Evolutionary conservation across 768 basidiomycete genomes (phyloP).

Genomic region (Leccinum subtestaceum): DNA sequence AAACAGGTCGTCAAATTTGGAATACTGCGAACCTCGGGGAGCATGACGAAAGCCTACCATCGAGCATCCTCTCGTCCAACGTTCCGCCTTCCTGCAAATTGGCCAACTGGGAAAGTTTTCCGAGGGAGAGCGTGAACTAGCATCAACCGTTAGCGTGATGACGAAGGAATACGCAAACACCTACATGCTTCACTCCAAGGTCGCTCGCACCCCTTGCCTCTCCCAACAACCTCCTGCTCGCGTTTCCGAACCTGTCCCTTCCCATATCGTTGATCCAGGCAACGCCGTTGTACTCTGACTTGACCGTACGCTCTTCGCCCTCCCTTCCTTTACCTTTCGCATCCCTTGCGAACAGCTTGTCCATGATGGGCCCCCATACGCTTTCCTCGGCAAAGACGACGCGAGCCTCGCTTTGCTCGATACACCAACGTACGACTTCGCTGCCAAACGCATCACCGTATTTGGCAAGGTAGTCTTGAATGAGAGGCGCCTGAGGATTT

Average conservation of each 20-base stretch:
- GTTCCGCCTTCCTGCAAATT: conserved; percentile 44
- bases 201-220: conserved; percentile 57
- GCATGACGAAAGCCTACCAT: conserved; percentile 41
- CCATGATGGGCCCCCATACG: conserved; percentile 58
- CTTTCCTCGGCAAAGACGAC: conserved; percentile 78
- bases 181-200: conserved; percentile 76
- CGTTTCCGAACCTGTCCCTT: conserved; percentile 59
- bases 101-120: conserved; percentile 81
- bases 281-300: conserved; percentile 49
- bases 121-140: conserved; percentile 88
- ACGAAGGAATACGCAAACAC: conserved; percentile 17
- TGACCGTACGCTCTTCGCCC: conserved; percentile 37
- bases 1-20: conserved; percentile 3
- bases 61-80: conserved; percentile 51
- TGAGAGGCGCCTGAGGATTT: conserved; percentile 60
- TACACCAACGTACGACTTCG: conserved; percentile 92
- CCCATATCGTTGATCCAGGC: conserved; percentile 90
- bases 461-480: conserved; percentile 69
- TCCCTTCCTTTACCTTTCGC: conserved; percentile 26
- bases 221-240: conserved; percentile 59
- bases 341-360: conserved; percentile 56
- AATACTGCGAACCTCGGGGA: not conserved
- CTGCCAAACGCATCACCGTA: conserved; percentile 83
- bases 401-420: conserved; percentile 83
- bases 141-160: conserved; percentile 4